Percentiles rank a stretch among this genome's conserved stretches.
Conservation (phyloP, 2,329 filamentous ascomycete genomes). For the Hypoxylon sp. region DNA sequence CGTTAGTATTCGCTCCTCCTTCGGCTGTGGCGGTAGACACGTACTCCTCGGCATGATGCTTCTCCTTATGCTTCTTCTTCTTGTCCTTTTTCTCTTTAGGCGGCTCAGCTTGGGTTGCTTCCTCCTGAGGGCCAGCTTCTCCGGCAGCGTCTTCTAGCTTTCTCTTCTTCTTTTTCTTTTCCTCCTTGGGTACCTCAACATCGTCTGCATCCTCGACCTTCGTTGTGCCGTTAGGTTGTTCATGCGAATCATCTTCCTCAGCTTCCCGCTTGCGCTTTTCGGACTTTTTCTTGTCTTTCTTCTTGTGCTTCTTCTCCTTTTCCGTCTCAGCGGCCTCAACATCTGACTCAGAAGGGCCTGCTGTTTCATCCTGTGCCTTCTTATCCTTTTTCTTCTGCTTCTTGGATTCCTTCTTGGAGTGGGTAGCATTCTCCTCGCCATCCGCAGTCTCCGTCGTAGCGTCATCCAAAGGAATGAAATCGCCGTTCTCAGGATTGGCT, state of each 20-base stretch:
- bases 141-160: conserved; percentile 43
- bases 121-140: conserved; percentile 35
- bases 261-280: conserved; percentile 54
- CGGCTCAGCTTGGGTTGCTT: conserved; percentile 44
- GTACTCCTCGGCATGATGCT: conserved; percentile 45
- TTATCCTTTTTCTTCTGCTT: conserved; percentile 49
- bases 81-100: conserved; percentile 48
- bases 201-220: conserved; percentile 36
- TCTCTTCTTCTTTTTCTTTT: conserved; percentile 53
- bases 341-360: background rate
- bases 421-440: conserved; percentile 2
- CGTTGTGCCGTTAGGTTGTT: conserved; percentile 29
- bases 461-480: conserved; percentile 47
- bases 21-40: conserved; percentile 47
- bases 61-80: conserved; percentile 50
- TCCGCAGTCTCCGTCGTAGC: conserved; percentile 11
- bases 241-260: conserved; percentile 41
- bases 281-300: conserved; percentile 57
- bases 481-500: conserved; percentile 42
- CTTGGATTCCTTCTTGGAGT: conserved; percentile 32
- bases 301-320: conserved; percentile 52
- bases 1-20: conserved; percentile 45
- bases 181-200: conserved; percentile 45
- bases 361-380: conserved; percentile 2
- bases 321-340: conserved; percentile 31